Evolutionary conservation across 2,329 filamentous ascomycete species (phyloP).

Genomic region (Polytolypa hystricis): DNA sequence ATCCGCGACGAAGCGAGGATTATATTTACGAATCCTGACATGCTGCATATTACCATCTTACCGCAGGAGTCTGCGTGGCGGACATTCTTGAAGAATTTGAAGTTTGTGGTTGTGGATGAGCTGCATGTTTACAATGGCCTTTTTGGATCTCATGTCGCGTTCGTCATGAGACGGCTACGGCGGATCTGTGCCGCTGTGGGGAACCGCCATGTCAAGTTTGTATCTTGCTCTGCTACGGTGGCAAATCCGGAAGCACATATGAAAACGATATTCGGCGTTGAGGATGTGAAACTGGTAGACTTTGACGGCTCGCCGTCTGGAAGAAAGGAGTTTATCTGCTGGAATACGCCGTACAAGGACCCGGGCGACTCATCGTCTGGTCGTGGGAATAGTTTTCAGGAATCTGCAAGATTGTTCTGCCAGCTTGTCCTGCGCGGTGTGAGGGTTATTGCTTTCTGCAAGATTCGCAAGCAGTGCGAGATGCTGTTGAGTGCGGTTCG

Average conservation of each 20-base stretch:
- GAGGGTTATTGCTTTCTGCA: conserved; percentile 84
- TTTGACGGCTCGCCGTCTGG: conserved; percentile 89
- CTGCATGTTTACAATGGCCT: conserved; percentile 94
- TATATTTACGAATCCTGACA: conserved; percentile 96
- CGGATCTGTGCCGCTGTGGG: conserved; percentile 84
- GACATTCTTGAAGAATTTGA: conserved; percentile 74
- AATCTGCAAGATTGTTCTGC: conserved; percentile 84
- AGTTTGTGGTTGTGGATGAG: conserved; percentile 84
- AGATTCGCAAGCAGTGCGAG: conserved; percentile 81
- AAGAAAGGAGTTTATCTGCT: conserved; percentile 89
- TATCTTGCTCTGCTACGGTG: conserved; percentile 93
- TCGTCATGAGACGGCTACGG: conserved; percentile 83
- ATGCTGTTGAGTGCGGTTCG: conserved; percentile 69
- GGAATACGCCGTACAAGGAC: conserved; percentile 94
- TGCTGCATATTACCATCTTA: conserved; percentile 88
- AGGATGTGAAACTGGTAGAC: conserved; percentile 70
- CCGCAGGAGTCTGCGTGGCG: conserved; percentile 88
- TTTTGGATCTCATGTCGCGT: conserved; percentile 85
- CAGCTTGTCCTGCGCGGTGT: conserved; percentile 81
- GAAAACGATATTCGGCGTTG: conserved; percentile 81
- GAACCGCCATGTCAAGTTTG: conserved; percentile 74
- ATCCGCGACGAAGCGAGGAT: conserved; percentile 84
- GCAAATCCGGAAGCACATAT: conserved; percentile 89
- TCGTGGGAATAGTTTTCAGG: conserved; percentile 67
- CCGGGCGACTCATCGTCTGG: conserved; percentile 78